Base-by-base conservation (phyloP, 257 asterid species). In the Forsythia viridissima region DNA sequence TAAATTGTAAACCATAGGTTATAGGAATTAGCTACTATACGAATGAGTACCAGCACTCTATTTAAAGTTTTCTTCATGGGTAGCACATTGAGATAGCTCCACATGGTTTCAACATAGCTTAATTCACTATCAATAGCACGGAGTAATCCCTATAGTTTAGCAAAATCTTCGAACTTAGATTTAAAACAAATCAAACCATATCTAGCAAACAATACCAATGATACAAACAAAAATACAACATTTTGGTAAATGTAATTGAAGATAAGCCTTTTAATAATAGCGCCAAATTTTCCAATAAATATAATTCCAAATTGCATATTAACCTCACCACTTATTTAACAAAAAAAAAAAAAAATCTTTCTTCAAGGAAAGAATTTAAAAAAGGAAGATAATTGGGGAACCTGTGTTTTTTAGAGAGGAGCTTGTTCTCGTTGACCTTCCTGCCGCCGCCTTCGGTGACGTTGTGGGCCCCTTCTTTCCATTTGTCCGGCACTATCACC, bases 361-460 rank as follows among this genome's bases (percentile, higher is more conserved):
- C 57, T 13, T 46, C 55, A 8, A 18, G 6, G 10, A 63, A 59
- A 70, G 13, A 12, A 16, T 38, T 48, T 0, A 24, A n/a, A 67
- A 76, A 15, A 20, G 30, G 30, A 59, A 21, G n/a, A 11, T 8
- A 12, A 41, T 59, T 11, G 24, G 2, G 63, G 36, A 43, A 92
- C 99, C 98, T 91, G 57, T 86, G 55, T 78, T 91, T 96, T 90
- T 96, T 96, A 71, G 98, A 92, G 82, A 96, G 96, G 82, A 96
- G 95, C 83, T 96, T 96, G 91, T 96, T 96, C 92, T 96, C 98
- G 89, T 96, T 96, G 87, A 96, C 88, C 85, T 96, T 96, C 55
- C 99, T 97, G 85, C 98, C 99, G 61, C 98, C 97, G 8, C 91
- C 95, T 87, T 96, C 98, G 72, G 97, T 92, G 78, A 89, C 90